Conservation (phyloP, 768 basidiomycete genomes). For the Phaeolepiota aurea region DNA sequence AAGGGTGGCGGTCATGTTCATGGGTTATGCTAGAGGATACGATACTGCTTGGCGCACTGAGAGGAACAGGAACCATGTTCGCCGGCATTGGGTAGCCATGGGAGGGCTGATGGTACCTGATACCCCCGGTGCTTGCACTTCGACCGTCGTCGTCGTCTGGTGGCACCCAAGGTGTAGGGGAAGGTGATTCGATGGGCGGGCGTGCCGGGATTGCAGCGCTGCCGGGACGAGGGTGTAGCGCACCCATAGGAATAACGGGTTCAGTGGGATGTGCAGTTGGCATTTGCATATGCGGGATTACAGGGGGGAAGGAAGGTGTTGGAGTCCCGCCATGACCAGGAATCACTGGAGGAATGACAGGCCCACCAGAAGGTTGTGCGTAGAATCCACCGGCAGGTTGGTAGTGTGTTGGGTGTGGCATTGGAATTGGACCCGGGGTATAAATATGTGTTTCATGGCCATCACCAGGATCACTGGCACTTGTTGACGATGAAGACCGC, state of each 20-base stretch:
- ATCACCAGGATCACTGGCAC: no score
- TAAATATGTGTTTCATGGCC: no score
- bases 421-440: background rate
- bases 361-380: conserved; percentile 9
- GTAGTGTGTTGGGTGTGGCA: background rate
- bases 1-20: background rate
- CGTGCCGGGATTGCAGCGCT: background rate
- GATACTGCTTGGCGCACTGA: conserved; percentile 9
- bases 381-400: conserved; percentile 13
- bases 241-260: conserved; percentile 10
- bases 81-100: background rate
- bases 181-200: background rate
- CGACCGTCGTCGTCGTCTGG: conserved; percentile 7
- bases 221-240: conserved; percentile 4
- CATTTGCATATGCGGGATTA: conserved; percentile 7
- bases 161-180: conserved; percentile 19
- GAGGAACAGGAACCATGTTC: conserved; percentile 1
- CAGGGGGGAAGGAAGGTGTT: conserved; percentile 8
- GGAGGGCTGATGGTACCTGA: conserved; percentile 4
- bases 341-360: conserved; percentile 31
- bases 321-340: conserved; percentile 13
- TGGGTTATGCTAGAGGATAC: conserved; percentile 1
- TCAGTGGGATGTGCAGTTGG: conserved; percentile 1
- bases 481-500: no score
- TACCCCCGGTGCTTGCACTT: conserved; percentile 4